These are phyloP conservation scores for Nicotiana tomentosiformis DNA, from an alignment of 257 asterid species.

Conservation along the genomic window DNA sequence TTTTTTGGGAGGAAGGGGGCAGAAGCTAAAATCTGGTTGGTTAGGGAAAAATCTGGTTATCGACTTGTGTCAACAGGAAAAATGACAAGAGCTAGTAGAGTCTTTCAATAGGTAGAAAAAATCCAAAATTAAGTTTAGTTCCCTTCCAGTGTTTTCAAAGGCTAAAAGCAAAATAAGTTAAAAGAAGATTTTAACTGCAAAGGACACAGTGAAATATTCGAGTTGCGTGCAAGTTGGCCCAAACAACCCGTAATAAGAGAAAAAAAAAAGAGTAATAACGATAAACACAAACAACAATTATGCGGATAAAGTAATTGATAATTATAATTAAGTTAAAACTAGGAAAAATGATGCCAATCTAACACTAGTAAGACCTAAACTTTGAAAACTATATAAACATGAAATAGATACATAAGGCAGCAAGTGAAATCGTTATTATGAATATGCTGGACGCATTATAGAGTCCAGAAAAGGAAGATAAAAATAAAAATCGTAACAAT, in stretches of 20 bases:
- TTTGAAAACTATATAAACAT: not conserved
- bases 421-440: not conserved
- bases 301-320: not conserved
- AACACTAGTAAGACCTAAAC: not conserved
- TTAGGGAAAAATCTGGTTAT: not conserved
- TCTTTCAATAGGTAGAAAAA: not conserved
- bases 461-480: not conserved
- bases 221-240: too few relatives aligned
- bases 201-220: too few relatives aligned
- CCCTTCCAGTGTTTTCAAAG: not conserved
- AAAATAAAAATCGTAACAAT: not conserved
- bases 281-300: not conserved
- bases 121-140: not conserved
- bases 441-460: not conserved
- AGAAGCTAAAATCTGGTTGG: not conserved
- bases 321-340: not conserved
- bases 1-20: not conserved
- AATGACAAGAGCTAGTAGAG: not conserved
- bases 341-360: not conserved
- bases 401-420: not conserved
- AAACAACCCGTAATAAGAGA: too few relatives aligned
- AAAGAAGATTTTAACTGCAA: not conserved
- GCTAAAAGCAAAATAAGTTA: not conserved
- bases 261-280: not conserved
- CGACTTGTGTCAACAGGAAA: not conserved